Conservation (phyloP, 495 filamentous ascomycete species). For the Cercophora newfieldiana region DNA sequence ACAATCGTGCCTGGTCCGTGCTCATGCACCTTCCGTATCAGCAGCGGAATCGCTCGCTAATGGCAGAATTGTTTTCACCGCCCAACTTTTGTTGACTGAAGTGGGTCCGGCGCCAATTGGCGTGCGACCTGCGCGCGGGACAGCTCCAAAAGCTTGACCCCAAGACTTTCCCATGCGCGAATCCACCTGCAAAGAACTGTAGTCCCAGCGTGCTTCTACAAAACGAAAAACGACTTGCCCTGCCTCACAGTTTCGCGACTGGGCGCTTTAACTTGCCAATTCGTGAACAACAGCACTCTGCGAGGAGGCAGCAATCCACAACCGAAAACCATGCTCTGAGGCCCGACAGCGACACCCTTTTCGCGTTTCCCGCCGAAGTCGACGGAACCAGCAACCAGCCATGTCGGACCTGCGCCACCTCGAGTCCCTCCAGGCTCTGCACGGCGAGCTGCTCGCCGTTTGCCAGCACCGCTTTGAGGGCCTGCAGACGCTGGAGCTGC, state of each 20-base stretch:
- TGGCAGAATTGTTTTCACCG: conserved; percentile 38
- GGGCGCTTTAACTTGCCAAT: not conserved
- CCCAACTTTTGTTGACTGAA: conserved; percentile 36
- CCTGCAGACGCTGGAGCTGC: conserved; percentile 61
- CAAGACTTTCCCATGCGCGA: conserved; percentile 8
- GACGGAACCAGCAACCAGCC: conserved; percentile 21
- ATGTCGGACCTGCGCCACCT: conserved; percentile 69
- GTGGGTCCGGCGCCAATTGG: conserved; percentile 26
- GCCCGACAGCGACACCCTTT: not conserved
- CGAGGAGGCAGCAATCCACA: not conserved
- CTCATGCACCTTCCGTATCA: too few species aligned
- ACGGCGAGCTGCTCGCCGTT: conserved; percentile 73
- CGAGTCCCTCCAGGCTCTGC: conserved; percentile 70
- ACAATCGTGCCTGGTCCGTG: too few species aligned
- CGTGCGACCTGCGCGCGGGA: conserved; percentile 24
- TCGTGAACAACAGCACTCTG: not conserved
- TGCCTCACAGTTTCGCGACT: not conserved
- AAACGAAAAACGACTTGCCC: not conserved
- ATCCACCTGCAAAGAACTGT: not conserved
- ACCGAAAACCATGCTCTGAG: conserved; percentile 4
- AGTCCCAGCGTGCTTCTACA: not conserved
- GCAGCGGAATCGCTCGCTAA: too few species aligned
- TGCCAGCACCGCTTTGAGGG: conserved; percentile 60
- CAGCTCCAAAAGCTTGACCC: conserved; percentile 22
- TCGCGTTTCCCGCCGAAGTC: conserved; percentile 5